Evolutionary conservation across 2,329 filamentous ascomycete species (phyloP), one percentile per base, ranked within the genome.

Genomic region (Fusarium sp.): DNA sequence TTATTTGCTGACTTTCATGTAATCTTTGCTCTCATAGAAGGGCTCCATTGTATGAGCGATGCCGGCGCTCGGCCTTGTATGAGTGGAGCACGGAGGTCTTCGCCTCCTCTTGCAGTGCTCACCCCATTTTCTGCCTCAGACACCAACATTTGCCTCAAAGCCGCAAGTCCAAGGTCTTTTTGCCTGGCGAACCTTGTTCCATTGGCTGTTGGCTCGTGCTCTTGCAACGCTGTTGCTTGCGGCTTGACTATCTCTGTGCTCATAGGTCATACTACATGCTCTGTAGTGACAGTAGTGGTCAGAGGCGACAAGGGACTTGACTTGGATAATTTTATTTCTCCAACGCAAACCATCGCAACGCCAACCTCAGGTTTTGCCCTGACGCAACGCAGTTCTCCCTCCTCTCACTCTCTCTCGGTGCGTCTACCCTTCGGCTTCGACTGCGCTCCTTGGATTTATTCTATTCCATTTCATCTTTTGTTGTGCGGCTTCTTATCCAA

Each of bases 291-390:
- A 60, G 31, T 32, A 13, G 10, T 32, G 13, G 31, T 32, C 31
- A 32, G 9, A 28, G 26, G 26, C 9, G 26, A 28, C 26, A 32
- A 10, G 31, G 31, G 31, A 11, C 4, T 13, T 4, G 29, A 36
- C 32, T 55, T 57, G 45, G 61, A 55, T 70, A 72, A 72, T 70
- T 72, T 72, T 71, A 68, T 70, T 71, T 64, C 64, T 64, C 61
- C 65, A 66, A 64, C 65, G 19, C 35, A 36, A 34, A 58, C 39
- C 54, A 58, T 59, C 56, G 54, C 46, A 60, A 59, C 57, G 32
- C 47, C 48, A 48, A 59, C 48, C 54, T 55, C 19, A 19, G 19
- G 64, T 67, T 62, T 66, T 63, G 58, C 69, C 19, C 59, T 65
- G 62, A 70, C 64, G 71, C 68, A 71, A 61, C 69, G 62, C 53